Conservation (phyloP, 176 grass and related monocot species). For the Bothriochloa decipiens region DNA sequence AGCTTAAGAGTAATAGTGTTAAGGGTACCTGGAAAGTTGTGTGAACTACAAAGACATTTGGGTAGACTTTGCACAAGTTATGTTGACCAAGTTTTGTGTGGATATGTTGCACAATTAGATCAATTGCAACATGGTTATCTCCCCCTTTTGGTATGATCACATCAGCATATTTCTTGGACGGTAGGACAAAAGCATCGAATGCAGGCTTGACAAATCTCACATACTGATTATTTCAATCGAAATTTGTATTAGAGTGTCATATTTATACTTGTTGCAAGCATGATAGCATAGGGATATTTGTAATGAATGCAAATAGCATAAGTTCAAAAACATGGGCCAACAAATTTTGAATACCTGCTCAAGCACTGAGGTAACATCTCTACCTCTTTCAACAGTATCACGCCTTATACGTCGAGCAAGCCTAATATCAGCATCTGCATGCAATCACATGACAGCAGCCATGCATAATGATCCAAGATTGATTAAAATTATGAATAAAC, state of each 20-base stretch:
- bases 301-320: conserved; percentile 11
- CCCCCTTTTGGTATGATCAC: conserved; percentile 90
- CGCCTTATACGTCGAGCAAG: conserved; percentile 82
- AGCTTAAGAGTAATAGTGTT: conserved; percentile 4
- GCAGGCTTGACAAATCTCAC: conserved; percentile 92
- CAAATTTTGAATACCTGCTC: conserved; percentile 72
- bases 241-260: conserved; percentile 21
- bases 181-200: conserved; percentile 87
- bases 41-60: conserved; percentile 77
- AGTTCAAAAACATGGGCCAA: conserved; percentile 2
- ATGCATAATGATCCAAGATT: conserved; percentile 18
- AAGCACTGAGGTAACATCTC: conserved; percentile 83
- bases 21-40: conserved; percentile 91
- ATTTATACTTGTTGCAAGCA: not conserved
- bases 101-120: conserved; percentile 95
- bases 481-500: conserved; percentile 28
- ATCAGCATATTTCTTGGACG: conserved; percentile 98
- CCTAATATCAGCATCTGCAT: conserved; percentile 86
- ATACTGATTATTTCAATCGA: conserved; percentile 65
- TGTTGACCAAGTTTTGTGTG: conserved; percentile 88
- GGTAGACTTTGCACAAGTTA: conserved; percentile 88
- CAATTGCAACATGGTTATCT: conserved; percentile 92
- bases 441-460: conserved; percentile 21
- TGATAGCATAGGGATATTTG: conserved; percentile 4
- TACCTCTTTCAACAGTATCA: conserved; percentile 92